Evolutionary conservation across 2,329 filamentous ascomycete species (phyloP).

Genomic region (Myriosclerotinia duriaeana): DNA sequence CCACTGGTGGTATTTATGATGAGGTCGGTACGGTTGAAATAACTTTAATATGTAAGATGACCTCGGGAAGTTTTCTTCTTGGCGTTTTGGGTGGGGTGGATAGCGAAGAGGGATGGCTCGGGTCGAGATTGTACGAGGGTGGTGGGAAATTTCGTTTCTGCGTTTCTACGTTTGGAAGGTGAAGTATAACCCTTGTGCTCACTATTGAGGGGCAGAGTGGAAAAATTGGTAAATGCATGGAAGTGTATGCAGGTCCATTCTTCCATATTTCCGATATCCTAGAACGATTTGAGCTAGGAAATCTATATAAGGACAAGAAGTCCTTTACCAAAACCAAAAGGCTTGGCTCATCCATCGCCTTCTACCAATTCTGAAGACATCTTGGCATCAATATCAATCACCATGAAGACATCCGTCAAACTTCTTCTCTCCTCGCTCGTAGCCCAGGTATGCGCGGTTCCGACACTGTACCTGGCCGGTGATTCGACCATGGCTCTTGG

Average conservation of each 20-base stretch:
- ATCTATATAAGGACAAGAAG: neutral
- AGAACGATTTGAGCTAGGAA: neutral
- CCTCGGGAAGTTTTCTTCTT: slow-evolving; percentile 4
- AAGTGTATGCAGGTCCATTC: neutral
- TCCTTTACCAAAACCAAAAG: neutral
- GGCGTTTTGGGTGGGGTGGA: slow-evolving; percentile 2
- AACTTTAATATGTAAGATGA: neutral
- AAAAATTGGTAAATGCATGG: neutral
- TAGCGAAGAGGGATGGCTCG: neutral
- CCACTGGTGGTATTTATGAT: slow-evolving; percentile 4
- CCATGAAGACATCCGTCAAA: slow-evolving; percentile 12
- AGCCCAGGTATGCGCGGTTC: slow-evolving; percentile 22
- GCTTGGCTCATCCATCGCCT: neutral
- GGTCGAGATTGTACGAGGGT: slow-evolving; percentile 4
- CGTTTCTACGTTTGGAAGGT: too few relatives aligned
- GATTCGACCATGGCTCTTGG: slow-evolving; percentile 61
- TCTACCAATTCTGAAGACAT: slow-evolving; percentile 1
- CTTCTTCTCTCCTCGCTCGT: slow-evolving; percentile 11
- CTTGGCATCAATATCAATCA: neutral
- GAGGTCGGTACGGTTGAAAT: neutral
- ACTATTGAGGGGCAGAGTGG: neutral
- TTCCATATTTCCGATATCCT: neutral
- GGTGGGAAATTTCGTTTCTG: neutral
- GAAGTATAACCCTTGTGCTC: neutral
- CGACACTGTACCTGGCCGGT: slow-evolving; percentile 56